Conservation (phyloP, 768 basidiomycete species). For the Termitomyces sp. region DNA sequence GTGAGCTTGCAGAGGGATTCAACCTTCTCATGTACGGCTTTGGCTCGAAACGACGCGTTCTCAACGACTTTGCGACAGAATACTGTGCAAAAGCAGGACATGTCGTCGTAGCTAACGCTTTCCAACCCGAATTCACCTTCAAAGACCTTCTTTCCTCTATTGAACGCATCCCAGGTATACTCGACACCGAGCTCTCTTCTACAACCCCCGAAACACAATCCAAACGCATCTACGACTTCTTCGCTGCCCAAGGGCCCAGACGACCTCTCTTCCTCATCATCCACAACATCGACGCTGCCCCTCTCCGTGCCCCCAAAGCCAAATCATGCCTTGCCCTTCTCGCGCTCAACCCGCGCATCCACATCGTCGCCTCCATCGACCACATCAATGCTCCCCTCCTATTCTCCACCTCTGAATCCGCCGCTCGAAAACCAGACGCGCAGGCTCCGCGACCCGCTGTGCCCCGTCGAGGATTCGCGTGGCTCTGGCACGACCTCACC, state of each 20-base stretch:
- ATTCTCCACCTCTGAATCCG: constrained; percentile 69
- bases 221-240: constrained; percentile 60
- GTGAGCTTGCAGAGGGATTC: constrained; percentile 79
- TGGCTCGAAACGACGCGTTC: constrained; percentile 75
- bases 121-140: constrained; percentile 60
- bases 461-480: constrained; percentile 50
- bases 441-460: constrained; percentile 8
- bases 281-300: constrained; percentile 83
- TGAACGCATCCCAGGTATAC: constrained; percentile 41
- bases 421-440: constrained; percentile 43
- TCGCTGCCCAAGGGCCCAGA: constrained; percentile 29
- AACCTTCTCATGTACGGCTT: constrained; percentile 85
- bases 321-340: constrained; percentile 67
- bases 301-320: constrained; percentile 58
- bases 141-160: constrained; percentile 65
- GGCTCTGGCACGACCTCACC: constrained; percentile 89
- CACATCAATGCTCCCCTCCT: constrained; percentile 79
- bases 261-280: constrained; percentile 61
- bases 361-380: constrained; percentile 82
- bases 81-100: constrained; percentile 56
- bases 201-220: constrained; percentile 55
- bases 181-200: constrained; percentile 26
- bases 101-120: constrained; percentile 75
- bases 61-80: constrained; percentile 70
- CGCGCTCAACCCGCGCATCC: constrained; percentile 69